phyloP scores from a whole-genome alignment of 257 asterid genomes.

The Dorcoceras hygrometricum region DNA sequence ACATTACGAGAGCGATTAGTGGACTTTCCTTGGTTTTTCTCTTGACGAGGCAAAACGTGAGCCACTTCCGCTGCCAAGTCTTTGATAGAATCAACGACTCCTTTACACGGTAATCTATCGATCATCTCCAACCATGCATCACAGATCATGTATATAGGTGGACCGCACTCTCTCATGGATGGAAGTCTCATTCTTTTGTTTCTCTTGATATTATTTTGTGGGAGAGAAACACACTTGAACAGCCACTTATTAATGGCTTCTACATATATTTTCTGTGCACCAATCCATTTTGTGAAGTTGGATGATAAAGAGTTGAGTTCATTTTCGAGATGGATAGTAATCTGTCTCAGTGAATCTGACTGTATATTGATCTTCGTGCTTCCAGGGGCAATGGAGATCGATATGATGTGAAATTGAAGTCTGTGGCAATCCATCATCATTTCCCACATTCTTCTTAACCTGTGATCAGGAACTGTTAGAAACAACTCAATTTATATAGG shows the following conservation, averaged over 20 bases:
- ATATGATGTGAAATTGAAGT: slow-evolving; percentile 75
- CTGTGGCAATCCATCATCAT: slow-evolving; percentile 76
- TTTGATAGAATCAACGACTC: slow-evolving; percentile 63
- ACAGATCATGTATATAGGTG: slow-evolving; percentile 82
- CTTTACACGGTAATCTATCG: slow-evolving; percentile 49
- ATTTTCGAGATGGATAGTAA: slow-evolving; percentile 48
- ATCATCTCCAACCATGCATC: slow-evolving; percentile 77
- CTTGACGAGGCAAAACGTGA: slow-evolving; percentile 71
- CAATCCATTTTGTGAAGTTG: slow-evolving; percentile 75
- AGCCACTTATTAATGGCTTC: slow-evolving; percentile 92
- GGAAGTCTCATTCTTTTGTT: slow-evolving; percentile 51
- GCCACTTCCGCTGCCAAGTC: slow-evolving; percentile 67
- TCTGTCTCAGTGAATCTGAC: slow-evolving; percentile 58
- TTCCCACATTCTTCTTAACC: slow-evolving; percentile 93
- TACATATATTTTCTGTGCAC: slow-evolving; percentile 67
- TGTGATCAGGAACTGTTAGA: slow-evolving; percentile 25
- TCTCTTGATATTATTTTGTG: slow-evolving; percentile 55
- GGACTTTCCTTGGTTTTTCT: slow-evolving; percentile 60
- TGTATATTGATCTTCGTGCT: slow-evolving; percentile 47
- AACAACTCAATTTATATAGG: neutral
- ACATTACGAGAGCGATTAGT: slow-evolving; percentile 22
- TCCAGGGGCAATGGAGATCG: slow-evolving; percentile 61
- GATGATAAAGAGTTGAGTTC: slow-evolving; percentile 54
- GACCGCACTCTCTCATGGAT: slow-evolving; percentile 58
- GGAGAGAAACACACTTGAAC: slow-evolving; percentile 57